phyloP scores from a whole-genome alignment of 176 grass and related monocot species.

The Thinopyrum elongatum region DNA sequence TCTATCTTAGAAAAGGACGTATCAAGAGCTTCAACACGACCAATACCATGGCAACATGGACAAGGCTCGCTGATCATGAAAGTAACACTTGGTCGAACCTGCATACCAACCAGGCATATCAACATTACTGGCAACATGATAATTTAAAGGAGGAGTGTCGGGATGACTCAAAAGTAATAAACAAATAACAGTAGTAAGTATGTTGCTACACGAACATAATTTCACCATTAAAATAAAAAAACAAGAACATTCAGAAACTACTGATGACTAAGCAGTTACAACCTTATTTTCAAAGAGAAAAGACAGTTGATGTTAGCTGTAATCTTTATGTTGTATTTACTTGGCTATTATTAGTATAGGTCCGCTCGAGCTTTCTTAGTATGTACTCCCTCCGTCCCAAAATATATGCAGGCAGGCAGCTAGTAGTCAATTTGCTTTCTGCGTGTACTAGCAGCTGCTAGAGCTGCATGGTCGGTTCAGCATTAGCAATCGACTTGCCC shows the following conservation, averaged over 20 bases:
- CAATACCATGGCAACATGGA: conserved; percentile 77
- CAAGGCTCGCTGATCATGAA: conserved; percentile 98
- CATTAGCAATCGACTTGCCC: too few species aligned
- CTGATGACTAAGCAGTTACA: neutral
- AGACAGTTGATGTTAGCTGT: neutral
- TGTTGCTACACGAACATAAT: neutral
- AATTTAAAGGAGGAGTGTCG: conserved; percentile 3
- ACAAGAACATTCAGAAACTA: neutral
- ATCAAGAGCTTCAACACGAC: conserved; percentile 86
- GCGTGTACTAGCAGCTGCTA: too few species aligned
- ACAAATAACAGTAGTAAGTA: neutral
- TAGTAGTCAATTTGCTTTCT: too few species aligned
- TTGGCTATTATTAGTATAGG: too few species aligned
- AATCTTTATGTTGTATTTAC: too few species aligned
- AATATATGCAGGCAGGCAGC: too few species aligned
- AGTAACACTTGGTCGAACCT: conserved; percentile 95
- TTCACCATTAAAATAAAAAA: neutral
- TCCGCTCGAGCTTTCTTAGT: too few species aligned
- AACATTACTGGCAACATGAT: conserved; percentile 17
- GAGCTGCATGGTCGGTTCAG: too few species aligned
- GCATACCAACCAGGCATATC: conserved; percentile 21
- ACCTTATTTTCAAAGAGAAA: neutral
- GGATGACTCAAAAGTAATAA: neutral
- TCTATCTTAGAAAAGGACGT: conserved; percentile 91
- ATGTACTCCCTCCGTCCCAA: too few species aligned